These are phyloP conservation scores for Amanita rubescens DNA, from an alignment of 768 basidiomycete species.

Conservation along the genomic window DNA sequence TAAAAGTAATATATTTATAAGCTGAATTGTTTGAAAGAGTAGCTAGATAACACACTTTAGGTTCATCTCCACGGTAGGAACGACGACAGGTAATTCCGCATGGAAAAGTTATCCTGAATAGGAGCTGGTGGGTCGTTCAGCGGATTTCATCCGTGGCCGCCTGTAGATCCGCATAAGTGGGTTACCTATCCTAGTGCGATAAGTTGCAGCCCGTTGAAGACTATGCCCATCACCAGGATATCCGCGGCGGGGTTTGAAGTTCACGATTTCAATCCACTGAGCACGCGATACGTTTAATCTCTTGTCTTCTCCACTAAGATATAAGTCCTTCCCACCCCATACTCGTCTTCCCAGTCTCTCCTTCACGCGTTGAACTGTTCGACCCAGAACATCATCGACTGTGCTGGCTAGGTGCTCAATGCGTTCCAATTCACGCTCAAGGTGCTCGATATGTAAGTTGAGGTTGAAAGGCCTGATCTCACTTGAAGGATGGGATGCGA, in stretches of 20 bases:
- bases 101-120: neutral
- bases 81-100: neutral
- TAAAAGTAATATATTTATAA: no score
- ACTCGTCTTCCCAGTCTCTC: conserved; percentile 75
- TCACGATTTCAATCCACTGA: conserved; percentile 44
- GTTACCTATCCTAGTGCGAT: neutral
- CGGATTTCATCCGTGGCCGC: neutral
- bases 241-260: conserved; percentile 29
- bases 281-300: conserved; percentile 31
- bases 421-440: conserved; percentile 46
- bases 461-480: conserved; percentile 39
- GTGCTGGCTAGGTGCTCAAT: conserved; percentile 37
- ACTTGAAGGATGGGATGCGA: conserved; percentile 2
- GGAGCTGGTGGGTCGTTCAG: neutral
- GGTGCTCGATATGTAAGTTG: conserved; percentile 46
- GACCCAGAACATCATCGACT: conserved; percentile 36
- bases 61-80: neutral
- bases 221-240: neutral
- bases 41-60: neutral
- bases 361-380: conserved; percentile 56
- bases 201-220: neutral
- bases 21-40: neutral
- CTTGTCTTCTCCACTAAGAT: conserved; percentile 25
- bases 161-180: neutral
- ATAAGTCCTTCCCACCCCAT: conserved; percentile 55